Conservation (phyloP, 257 asterid genomes). For the Oldenlandia corymbosa region DNA sequence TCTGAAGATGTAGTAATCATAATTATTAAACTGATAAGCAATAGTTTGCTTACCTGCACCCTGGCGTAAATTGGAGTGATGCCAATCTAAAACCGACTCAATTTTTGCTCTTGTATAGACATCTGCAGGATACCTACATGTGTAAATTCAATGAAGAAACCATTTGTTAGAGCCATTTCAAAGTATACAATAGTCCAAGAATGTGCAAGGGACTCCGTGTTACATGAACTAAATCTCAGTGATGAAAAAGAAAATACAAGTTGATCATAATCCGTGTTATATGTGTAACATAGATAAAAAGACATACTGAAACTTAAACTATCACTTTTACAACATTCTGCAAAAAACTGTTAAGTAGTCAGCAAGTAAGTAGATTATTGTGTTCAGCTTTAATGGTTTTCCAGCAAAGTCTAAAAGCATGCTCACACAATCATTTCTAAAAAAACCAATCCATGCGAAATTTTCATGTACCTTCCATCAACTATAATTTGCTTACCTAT, state of each 20-base stretch:
- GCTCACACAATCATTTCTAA: neutral
- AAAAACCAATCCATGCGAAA: too few species aligned
- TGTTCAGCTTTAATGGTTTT: neutral
- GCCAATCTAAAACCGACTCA: conserved; percentile 84
- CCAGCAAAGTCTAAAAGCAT: neutral
- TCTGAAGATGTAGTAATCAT: neutral
- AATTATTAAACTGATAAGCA: neutral
- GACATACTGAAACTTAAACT: neutral
- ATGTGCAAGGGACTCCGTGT: neutral
- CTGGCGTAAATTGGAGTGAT: conserved; percentile 68
- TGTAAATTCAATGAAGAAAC: conserved; percentile 1
- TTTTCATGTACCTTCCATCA: neutral
- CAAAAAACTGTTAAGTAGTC: neutral
- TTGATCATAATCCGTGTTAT: neutral
- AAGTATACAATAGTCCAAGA: neutral
- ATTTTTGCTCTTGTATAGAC: conserved; percentile 59
- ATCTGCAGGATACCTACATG: conserved; percentile 82
- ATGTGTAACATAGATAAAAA: too few species aligned
- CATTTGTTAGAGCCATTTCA: neutral
- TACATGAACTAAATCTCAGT: neutral
- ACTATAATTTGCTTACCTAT: neutral
- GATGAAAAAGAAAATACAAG: neutral
- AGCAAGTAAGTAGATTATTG: neutral
- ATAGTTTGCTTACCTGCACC: conserved; percentile 59
- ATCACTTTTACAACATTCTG: neutral